Conservation (phyloP, 208 protist species). For the Trypanosoma brucei region DNA sequence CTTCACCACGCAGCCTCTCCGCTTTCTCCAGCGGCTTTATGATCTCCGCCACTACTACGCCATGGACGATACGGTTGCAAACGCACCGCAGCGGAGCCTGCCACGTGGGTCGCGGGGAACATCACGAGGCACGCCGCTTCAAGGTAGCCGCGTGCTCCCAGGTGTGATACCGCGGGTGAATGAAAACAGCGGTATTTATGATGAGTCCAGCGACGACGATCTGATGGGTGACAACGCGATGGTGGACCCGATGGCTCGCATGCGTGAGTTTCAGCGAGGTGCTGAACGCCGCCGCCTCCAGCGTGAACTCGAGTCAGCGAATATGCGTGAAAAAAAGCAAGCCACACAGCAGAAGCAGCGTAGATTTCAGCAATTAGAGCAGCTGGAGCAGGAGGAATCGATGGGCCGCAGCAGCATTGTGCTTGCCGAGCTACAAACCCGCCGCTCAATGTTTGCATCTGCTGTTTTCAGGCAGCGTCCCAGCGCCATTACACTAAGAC, state of each 20-base stretch:
- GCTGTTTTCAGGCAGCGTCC: constrained; percentile 10
- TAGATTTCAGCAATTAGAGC: constrained; percentile 33
- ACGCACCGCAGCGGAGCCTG: background rate
- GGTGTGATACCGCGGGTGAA: background rate
- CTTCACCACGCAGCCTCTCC: constrained; percentile 60
- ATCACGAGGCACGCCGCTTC: background rate
- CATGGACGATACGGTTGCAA: background rate
- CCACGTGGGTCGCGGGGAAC: constrained; percentile 3
- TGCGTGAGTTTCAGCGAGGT: constrained; percentile 17
- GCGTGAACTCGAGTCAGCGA: constrained; percentile 20
- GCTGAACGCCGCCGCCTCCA: constrained; percentile 28
- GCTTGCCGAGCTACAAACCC: constrained; percentile 43
- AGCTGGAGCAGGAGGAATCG: constrained; percentile 45
- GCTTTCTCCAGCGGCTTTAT: constrained; percentile 74
- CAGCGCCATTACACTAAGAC: constrained; percentile 10
- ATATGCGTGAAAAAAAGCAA: constrained; percentile 24
- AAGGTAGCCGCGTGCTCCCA: background rate
- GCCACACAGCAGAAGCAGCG: constrained; percentile 28
- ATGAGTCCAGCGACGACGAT: constrained; percentile 20
- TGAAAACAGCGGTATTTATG: constrained; percentile 13
- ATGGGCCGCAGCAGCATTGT: constrained; percentile 37
- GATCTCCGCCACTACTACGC: constrained; percentile 57
- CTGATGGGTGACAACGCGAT: constrained; percentile 2
- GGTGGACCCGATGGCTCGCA: background rate
- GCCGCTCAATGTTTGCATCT: constrained; percentile 17